Evolutionary conservation across 2,329 filamentous ascomycete genomes (phyloP).

Genomic region (Fusarium virguliforme): DNA sequence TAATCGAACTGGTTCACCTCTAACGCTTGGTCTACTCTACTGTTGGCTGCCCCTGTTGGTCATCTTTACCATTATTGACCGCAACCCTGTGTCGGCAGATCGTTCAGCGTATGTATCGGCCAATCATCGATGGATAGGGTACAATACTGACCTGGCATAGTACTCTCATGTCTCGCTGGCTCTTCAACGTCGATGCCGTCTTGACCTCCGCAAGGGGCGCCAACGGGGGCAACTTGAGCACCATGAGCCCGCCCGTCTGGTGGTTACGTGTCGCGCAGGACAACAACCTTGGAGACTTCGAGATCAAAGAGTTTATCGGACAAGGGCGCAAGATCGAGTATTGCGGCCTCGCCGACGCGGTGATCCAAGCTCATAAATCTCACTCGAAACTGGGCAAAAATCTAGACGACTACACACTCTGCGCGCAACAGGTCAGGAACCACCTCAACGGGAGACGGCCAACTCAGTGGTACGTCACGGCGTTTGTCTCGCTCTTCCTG

Average conservation of each 20-base stretch:
- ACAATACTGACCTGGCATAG: neutral
- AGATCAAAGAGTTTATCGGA: neutral
- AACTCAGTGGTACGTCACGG: neutral
- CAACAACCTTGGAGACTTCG: neutral
- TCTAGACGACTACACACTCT: neutral
- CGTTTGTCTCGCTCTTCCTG: neutral
- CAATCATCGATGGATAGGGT: neutral
- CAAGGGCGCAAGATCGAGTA: neutral
- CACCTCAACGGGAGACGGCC: neutral
- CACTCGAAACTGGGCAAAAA: neutral
- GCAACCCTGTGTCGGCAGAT: neutral
- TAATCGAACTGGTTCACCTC: neutral
- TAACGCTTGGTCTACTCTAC: neutral
- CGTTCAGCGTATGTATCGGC: neutral
- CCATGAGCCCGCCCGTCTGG: neutral
- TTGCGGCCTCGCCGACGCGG: neutral
- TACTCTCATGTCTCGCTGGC: neutral
- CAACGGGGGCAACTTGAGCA: neutral
- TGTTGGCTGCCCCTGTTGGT: neutral
- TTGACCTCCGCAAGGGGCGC: neutral
- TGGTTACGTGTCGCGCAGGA: neutral
- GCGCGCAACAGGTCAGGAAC: neutral
- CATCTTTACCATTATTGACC: constrained; percentile 4
- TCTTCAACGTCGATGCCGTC: neutral
- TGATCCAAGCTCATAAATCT: neutral